Base-by-base conservation (phyloP, 768 basidiomycete genomes). In the Tricholoma flavovirens region DNA sequence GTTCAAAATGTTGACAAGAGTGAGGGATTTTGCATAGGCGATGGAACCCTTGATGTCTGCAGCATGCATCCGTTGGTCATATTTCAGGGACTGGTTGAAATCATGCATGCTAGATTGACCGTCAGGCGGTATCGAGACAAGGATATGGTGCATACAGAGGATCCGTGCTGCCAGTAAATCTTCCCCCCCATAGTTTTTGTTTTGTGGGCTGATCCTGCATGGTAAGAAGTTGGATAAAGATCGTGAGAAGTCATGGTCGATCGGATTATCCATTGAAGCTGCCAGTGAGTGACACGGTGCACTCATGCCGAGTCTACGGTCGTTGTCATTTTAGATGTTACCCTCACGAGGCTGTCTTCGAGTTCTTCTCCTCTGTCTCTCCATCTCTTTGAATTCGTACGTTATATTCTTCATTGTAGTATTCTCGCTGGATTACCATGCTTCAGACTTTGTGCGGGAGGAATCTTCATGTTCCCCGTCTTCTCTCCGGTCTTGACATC, bases 81-180 rank as follows among this genome's bases (percentile, higher is more conserved):
- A 99, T 60, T 82, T 85, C 62, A 99, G 78, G 22, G 94, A 98
- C 70, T 98, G 93, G 69, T 98, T 98, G 77, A 96, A 98, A 29
- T 85, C 89, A 71, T 97, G 93, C 96, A 98, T 98, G 45, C 93
- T 96, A 66, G 32, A 53, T 49, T 59, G 53, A 51, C 60, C 59
- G 33, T 65, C 15, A n/a, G 33, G 36, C 22, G 21, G 49, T 11
- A 49, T 38, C 17, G 50, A 42, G 22, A 50, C 43, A 19, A 48
- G 35, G 17, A 46, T 26, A 40, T 33, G 35, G 5, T 21, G 73
- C 83, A 59, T 71, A 90, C 90, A 93, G 70, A 29, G 91, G 94
- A 71, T 97, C 94, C 0, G 91, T 93, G 62, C 83, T 84, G 48
- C 91, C 91, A 11, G 90, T 92, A 66, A 95, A 95, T 32, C 93